Conservation (phyloP, 176 grass and related monocot species). For the Triticum dicoccoides region DNA sequence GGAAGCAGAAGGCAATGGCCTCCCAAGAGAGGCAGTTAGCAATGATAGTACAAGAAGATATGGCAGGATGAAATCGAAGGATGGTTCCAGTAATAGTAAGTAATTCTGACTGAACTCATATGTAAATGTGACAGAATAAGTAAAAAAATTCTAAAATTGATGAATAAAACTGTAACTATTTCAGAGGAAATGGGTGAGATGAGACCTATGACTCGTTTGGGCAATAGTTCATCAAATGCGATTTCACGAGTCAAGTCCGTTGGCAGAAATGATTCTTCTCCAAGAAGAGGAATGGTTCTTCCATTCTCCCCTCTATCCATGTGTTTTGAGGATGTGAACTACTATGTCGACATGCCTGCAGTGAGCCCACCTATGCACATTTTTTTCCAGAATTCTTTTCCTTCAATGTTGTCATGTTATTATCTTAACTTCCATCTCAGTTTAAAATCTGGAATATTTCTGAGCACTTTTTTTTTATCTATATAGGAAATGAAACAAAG, state of each 20-base stretch:
- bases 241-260: slow-evolving; percentile 53
- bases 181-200: slow-evolving; percentile 78
- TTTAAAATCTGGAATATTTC: slow-evolving; percentile 24
- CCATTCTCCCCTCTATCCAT: slow-evolving; percentile 82
- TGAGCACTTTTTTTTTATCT: not conserved
- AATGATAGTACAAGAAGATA: slow-evolving; percentile 34
- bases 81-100: slow-evolving; percentile 52
- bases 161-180: slow-evolving; percentile 23
- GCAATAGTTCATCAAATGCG: slow-evolving; percentile 54
- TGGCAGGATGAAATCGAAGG: slow-evolving; percentile 34
- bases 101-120: not conserved
- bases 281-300: slow-evolving; percentile 54
- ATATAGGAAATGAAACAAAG: slow-evolving; percentile 97
- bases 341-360: slow-evolving; percentile 95
- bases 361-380: slow-evolving; percentile 44
- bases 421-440: slow-evolving; percentile 11
- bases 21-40: slow-evolving; percentile 34
- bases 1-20: slow-evolving; percentile 53
- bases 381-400: not conserved
- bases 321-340: slow-evolving; percentile 91
- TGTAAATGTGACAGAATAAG: not conserved
- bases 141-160: slow-evolving; percentile 5
- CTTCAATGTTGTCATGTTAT: slow-evolving; percentile 6
- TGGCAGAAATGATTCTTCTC: slow-evolving; percentile 34
- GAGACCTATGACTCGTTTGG: slow-evolving; percentile 33